Conservation (phyloP, 2,329 filamentous ascomycete species). For the Pochonia chlamydosporia region DNA sequence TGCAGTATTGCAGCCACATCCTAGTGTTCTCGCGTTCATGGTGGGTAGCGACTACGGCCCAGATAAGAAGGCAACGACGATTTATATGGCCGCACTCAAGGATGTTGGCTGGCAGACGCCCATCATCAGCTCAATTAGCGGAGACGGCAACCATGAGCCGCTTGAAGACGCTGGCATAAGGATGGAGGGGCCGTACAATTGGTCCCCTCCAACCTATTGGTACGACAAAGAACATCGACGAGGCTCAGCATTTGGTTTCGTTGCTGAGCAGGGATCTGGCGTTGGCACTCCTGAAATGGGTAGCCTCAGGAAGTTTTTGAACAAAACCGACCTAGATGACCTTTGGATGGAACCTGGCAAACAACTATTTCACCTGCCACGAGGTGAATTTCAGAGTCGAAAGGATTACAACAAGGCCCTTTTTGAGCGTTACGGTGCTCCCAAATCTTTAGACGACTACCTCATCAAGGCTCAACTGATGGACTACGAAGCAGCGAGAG, state of each 20-base stretch:
- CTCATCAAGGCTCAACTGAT: conserved; percentile 53
- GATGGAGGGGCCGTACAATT: conserved; percentile 62
- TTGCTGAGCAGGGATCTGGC: conserved; percentile 55
- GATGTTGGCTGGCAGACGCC: conserved; percentile 50
- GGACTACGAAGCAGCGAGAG: conserved; percentile 58
- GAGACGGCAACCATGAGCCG: conserved; percentile 43
- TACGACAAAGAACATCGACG: conserved; percentile 38
- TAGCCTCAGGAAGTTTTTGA: conserved; percentile 51
- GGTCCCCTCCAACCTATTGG: conserved; percentile 62
- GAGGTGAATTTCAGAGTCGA: conserved; percentile 48
- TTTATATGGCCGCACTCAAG: conserved; percentile 46
- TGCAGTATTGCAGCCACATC: conserved; percentile 53
- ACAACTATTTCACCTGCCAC: conserved; percentile 56
- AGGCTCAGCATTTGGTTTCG: conserved; percentile 58
- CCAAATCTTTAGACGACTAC: conserved; percentile 50
- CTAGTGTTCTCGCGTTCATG: conserved; percentile 51
- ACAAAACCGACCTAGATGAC: conserved; percentile 41
- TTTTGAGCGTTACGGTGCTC: conserved; percentile 43
- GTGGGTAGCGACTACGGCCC: conserved; percentile 61
- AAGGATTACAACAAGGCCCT: conserved; percentile 53
- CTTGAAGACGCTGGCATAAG: conserved; percentile 56
- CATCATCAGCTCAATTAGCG: conserved; percentile 51
- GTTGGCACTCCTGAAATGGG: conserved; percentile 55
- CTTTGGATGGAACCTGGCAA: conserved; percentile 51
- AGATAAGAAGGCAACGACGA: conserved; percentile 45